Base-by-base conservation (phyloP, 352 stramenopile genomes). In the Blastocystis sp. region DNA sequence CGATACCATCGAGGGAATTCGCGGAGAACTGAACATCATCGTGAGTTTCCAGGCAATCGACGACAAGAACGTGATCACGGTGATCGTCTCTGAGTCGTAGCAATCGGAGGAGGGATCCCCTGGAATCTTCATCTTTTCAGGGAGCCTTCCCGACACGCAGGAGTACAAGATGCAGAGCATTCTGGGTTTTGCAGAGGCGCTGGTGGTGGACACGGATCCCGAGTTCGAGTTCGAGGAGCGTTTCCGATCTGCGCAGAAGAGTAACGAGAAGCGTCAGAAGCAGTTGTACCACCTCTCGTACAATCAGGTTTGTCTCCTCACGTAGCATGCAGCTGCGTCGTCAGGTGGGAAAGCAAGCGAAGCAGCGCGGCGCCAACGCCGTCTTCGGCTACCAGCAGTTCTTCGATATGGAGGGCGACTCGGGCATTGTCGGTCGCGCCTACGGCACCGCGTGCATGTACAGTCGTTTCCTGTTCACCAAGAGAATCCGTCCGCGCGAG, bases 331-430 rank as follows among this genome's bases (percentile, higher is more conserved):
- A 89, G 40, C 24, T 91, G 3, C 85, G 90, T 38, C 79, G 89
- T n/a, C 73, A 92, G 67, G 92, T 97, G 65, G 96, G 93, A 14
- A 97, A 97, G 85, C 97, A 97, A 85, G 94, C 96, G 1, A 87
- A 97, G 27, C 94, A 97, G 81, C 91, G 97, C n/a, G 94, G 95
- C 18, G 95, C 94, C 1, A 98, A 99, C 87, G 95, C 95, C 4
- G 94, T 99, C 21, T 88, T 99, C 59, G 95, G 93, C 4, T 98
- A 98, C 89, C 92, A 96, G 84, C 94, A 98, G 86, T 97, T 96
- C 87, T 98, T 98, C 87, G 96, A 99, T 89, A 93, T 98, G 38
- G 96, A 99, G 90, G 96, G 96, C 57, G 95, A 98, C 88, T 97
- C 93, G 42, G 95, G 95, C 9, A 91, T 98, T 34, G 96, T 99